These are phyloP conservation scores for Panicum hallii DNA, from an alignment of 202 grass and related monocot genomes.

Conservation along the genomic window DNA sequence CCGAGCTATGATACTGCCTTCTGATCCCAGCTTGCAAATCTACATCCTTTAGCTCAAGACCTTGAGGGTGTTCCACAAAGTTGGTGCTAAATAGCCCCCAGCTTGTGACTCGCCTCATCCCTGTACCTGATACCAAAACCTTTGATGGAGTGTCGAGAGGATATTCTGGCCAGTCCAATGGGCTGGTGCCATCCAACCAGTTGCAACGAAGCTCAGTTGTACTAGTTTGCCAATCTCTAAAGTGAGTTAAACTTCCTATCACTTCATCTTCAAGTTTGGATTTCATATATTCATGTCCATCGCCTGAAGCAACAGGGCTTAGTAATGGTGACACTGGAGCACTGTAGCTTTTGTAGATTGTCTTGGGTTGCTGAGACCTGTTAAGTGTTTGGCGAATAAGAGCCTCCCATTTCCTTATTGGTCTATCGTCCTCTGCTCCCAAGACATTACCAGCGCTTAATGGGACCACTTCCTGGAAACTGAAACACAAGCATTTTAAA, in stretches of 20 bases:
- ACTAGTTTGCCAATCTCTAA: not conserved
- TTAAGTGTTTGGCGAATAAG: slow-evolving; percentile 70
- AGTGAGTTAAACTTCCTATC: not conserved
- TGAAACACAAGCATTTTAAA: slow-evolving; percentile 34
- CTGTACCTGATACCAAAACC: slow-evolving; percentile 26
- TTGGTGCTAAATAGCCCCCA: slow-evolving; percentile 29
- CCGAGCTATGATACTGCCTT: slow-evolving; percentile 64
- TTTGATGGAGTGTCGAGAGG: slow-evolving; percentile 51
- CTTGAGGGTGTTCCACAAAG: slow-evolving; percentile 17
- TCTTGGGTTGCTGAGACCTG: slow-evolving; percentile 48
- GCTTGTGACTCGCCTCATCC: slow-evolving; percentile 57
- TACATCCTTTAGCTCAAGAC: slow-evolving; percentile 15
- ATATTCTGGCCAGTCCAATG: slow-evolving; percentile 69
- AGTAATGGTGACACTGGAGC: slow-evolving; percentile 58
- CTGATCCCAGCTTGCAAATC: slow-evolving; percentile 48
- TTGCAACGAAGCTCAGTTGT: not conserved
- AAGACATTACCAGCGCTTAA: slow-evolving; percentile 71
- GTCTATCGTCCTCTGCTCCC: slow-evolving; percentile 62
- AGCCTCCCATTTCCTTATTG: slow-evolving; percentile 69
- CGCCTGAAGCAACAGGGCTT: slow-evolving; percentile 15
- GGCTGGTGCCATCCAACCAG: slow-evolving; percentile 12
- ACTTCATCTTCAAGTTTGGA: not conserved
- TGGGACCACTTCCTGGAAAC: slow-evolving; percentile 77
- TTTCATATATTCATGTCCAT: slow-evolving; percentile 33
- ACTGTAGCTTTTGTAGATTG: slow-evolving; percentile 69